Base-by-base conservation (phyloP, 352 stramenopile genomes). In the Globisporangium middletonii region DNA sequence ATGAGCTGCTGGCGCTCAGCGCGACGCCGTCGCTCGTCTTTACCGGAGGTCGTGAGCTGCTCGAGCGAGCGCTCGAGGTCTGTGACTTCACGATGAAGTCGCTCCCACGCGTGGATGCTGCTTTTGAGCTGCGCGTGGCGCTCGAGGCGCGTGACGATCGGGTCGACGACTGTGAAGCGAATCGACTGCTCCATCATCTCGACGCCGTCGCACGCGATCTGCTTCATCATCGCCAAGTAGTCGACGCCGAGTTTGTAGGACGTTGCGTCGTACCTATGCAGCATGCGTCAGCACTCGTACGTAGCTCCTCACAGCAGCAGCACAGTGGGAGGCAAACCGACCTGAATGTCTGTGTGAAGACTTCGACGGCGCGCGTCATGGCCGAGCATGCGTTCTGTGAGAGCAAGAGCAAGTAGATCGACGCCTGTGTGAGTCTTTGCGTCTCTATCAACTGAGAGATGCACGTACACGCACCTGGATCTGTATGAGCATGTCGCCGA, bases 151-250 rank as follows among this genome's bases (percentile, higher is more conserved):
- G 71, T 69, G 45, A 73, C 60, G 4, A 93, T 52, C 8, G 83
- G 80, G 52, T 90, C 80, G 49, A 91, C 26, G 16, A 90, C 75
- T 1, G 80, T 93, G 62, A 93, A 89, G 13, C 79, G 75, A 49
- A 93, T 74, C 3, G 83, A 84, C 59, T 91, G 83, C 42, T 93
- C 80, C 72, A 89, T 77, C 45, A 76, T 66, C 26, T 91, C 75
- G 0, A 71, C 79, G 27, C 80, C 66, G 44, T 83, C 65, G 41
- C 61, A 69, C n/a, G 78, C 69, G 59, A 91, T 77, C 43, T 69
- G 60, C 53, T 79, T 84, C 64, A 84, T 75, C 26, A 65, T 62
- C 7, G 73, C 50, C 45, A 81, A 57, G 60, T 73, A 89, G 19
- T 86, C 74, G 15, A 64, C 68, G 35, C 75, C 71, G 48, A 62